Evolutionary conservation across 108 stramenopile genomes (phyloP).

Genomic region (Discostella pseudostelligera): DNA sequence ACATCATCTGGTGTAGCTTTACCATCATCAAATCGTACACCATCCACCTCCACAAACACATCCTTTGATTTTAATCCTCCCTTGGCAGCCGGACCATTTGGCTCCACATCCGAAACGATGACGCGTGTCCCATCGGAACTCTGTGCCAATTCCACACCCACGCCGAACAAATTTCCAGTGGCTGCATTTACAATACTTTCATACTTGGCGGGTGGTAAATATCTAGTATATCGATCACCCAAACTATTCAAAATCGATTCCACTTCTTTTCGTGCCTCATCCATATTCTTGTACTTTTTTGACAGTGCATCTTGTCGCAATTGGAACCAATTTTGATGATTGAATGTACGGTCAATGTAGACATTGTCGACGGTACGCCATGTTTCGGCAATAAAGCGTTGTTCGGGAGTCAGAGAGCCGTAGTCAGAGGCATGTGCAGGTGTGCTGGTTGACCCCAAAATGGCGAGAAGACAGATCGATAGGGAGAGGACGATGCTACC

Average conservation of each 20-base stretch:
- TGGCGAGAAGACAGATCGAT: no score
- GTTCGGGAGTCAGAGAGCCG: conserved; percentile 69
- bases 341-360: conserved; percentile 94
- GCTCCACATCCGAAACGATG: conserved; percentile 78
- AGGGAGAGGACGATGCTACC: no score
- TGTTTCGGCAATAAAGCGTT: conserved; percentile 80
- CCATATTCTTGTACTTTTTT: conserved; percentile 74
- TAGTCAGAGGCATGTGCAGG: conserved; percentile 53
- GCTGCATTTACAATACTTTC: conserved; percentile 86
- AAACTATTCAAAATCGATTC: conserved; percentile 63
- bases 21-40: conserved; percentile 60
- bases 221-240: conserved; percentile 94
- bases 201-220: conserved; percentile 91
- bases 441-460: no score
- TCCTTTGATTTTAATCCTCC: conserved; percentile 68
- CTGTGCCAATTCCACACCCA: conserved; percentile 79
- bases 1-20: conserved; percentile 79
- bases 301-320: conserved; percentile 69
- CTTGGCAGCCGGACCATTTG: conserved; percentile 64
- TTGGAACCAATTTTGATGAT: conserved; percentile 91
- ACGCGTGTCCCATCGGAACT: conserved; percentile 21
- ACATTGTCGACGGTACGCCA: conserved; percentile 85
- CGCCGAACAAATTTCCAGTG: conserved; percentile 77
- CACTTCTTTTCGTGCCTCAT: conserved; percentile 67
- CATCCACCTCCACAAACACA: conserved; percentile 79